Evolutionary conservation across 2,329 filamentous ascomycete genomes (phyloP).

Genomic region (Cylindrodendrum hubeiense): DNA sequence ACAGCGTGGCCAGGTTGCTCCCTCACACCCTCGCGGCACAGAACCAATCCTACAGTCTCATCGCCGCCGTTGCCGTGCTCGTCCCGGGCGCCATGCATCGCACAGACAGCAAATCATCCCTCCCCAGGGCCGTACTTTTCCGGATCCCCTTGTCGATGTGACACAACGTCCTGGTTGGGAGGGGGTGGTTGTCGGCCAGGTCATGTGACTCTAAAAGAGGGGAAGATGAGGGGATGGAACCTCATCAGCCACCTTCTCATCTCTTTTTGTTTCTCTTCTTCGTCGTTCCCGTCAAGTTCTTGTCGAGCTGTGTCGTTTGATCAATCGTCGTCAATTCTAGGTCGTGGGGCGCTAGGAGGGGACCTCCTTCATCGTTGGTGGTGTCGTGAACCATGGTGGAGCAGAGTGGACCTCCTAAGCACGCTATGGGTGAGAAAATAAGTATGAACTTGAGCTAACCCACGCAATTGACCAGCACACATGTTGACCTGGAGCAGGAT

Average conservation of each 20-base stretch:
- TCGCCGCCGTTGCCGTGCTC: slow-evolving; percentile 19
- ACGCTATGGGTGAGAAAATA: slow-evolving; percentile 9
- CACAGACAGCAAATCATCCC: slow-evolving; percentile 29
- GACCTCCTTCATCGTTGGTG: slow-evolving; percentile 11
- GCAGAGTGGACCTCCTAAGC: slow-evolving; percentile 20
- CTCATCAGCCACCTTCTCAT: slow-evolving; percentile 30
- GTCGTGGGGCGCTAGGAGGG: slow-evolving; percentile 26
- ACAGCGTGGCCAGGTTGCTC: slow-evolving; percentile 24
- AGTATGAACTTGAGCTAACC: background rate
- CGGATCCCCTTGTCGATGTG: slow-evolving; percentile 42
- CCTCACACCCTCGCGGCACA: slow-evolving; percentile 23
- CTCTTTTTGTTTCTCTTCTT: slow-evolving; percentile 25
- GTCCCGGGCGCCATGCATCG: slow-evolving; percentile 28
- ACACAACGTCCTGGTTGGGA: slow-evolving; percentile 38
- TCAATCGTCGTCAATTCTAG: slow-evolving; percentile 9
- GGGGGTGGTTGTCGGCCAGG: slow-evolving; percentile 38
- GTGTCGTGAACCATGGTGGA: slow-evolving; percentile 10
- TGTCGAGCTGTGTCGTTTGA: slow-evolving; percentile 19
- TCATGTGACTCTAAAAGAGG: slow-evolving; percentile 50
- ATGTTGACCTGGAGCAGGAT: background rate
- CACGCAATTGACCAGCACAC: background rate
- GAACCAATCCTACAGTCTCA: slow-evolving; percentile 23
- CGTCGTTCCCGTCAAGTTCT: slow-evolving; percentile 11
- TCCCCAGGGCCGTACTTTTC: slow-evolving; percentile 33
- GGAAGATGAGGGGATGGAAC: slow-evolving; percentile 47